Evolutionary conservation across 176 grass and related monocot species (phyloP).

Genomic region (Thalia dealbata): DNA sequence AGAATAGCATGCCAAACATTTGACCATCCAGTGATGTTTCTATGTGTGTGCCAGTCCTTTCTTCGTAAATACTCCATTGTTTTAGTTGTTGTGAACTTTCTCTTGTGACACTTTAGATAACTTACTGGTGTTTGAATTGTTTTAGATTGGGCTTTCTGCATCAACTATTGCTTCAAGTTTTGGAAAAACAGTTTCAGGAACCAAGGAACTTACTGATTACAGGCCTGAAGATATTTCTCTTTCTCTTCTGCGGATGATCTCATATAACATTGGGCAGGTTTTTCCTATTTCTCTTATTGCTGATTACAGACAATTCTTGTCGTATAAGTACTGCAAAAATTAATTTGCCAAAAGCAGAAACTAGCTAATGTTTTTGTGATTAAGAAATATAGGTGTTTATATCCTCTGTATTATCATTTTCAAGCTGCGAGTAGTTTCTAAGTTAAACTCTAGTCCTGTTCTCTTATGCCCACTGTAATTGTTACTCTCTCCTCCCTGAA

Average conservation of each 20-base stretch:
- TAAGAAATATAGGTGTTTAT: no score
- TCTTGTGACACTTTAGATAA: not conserved
- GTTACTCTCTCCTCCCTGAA: not conserved
- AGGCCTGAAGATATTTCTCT: conserved; percentile 97
- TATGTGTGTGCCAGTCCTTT: no score
- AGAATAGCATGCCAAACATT: no score
- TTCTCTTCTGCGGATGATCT: conserved; percentile 94
- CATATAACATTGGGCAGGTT: conserved; percentile 99
- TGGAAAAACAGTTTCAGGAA: conserved; percentile 86
- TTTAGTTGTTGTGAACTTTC: not conserved
- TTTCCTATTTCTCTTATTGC: not conserved
- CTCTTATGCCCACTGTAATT: not conserved
- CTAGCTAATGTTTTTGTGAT: no score
- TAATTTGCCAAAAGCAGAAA: not conserved
- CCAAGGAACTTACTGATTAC: conserved; percentile 89
- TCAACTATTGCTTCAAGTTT: conserved; percentile 98
- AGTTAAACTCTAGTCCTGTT: not conserved
- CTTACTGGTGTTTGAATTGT: conserved; percentile 16
- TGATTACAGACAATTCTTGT: not conserved
- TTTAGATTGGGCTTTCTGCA: conserved; percentile 90
- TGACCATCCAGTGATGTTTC: no score
- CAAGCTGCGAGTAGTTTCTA: no score
- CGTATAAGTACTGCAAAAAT: not conserved
- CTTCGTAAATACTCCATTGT: no score
- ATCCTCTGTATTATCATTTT: no score